These are phyloP conservation scores for Suaeda aralocaspica DNA, from an alignment of 148 eudicot genomes.

Conservation along the genomic window DNA sequence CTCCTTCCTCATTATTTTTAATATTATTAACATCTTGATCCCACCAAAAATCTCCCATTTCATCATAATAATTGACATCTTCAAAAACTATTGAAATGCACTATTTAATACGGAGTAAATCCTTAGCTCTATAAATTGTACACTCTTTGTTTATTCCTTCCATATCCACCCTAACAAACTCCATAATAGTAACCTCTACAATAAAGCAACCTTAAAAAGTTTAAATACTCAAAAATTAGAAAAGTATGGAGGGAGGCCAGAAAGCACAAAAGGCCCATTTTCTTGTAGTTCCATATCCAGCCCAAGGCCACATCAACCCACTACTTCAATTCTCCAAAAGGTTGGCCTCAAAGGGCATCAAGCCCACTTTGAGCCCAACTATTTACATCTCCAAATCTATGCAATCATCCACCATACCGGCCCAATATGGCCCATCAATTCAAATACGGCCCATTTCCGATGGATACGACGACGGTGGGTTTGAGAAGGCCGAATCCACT, in stretches of 20 bases:
- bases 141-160: too few species aligned
- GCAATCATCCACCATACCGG: slow-evolving; percentile 14
- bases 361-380: slow-evolving; percentile 39
- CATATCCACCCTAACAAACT: too few species aligned
- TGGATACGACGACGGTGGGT: slow-evolving; percentile 47
- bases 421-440: slow-evolving; percentile 23
- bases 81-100: too few species aligned
- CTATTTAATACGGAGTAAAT: too few species aligned
- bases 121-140: too few species aligned
- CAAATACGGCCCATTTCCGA: slow-evolving; percentile 39
- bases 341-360: slow-evolving; percentile 37
- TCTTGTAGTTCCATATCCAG: slow-evolving; percentile 44
- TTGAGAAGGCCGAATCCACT: slow-evolving; percentile 23
- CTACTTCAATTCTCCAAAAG: slow-evolving; percentile 56
- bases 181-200: too few species aligned
- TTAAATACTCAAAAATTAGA: not conserved
- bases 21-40: too few species aligned
- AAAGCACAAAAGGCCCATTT: slow-evolving; percentile 32
- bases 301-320: slow-evolving; percentile 65
- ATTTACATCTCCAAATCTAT: slow-evolving; percentile 32
- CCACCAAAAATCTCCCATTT: too few species aligned
- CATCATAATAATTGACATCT: too few species aligned
- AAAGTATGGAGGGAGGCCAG: slow-evolving; percentile 21
- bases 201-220: not conserved
- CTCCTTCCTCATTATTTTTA: too few species aligned